A percentile compares a stretch with the other conserved stretches of the same genome.
Conservation (phyloP, 148 eudicot genomes). For the Spergularia bocconei region DNA sequence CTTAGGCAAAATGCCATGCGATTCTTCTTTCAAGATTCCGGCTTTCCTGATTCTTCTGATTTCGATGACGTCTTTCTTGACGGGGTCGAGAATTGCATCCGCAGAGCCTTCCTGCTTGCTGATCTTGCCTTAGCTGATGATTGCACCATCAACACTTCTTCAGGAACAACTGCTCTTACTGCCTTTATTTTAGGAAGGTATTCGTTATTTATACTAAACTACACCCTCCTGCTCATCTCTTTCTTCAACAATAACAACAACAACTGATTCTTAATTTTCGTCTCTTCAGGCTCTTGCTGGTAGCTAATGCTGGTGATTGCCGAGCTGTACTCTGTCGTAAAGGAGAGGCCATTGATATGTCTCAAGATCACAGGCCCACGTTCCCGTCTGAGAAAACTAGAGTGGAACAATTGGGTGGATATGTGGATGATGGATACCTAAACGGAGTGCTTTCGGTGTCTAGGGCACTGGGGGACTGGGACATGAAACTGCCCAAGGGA, state of each 20-base stretch:
- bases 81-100: constrained; percentile 53
- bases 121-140: constrained; percentile 77
- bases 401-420: constrained; percentile 67
- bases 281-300: constrained; percentile 61
- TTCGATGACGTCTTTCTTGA: constrained; percentile 47
- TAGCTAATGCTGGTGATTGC: constrained; percentile 84
- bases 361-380: constrained; percentile 76
- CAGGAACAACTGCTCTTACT: constrained; percentile 81
- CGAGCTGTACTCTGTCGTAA: constrained; percentile 82
- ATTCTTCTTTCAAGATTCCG: constrained; percentile 54
- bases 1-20: constrained; percentile 47
- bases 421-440: constrained; percentile 69
- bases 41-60: constrained; percentile 51
- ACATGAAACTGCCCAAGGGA: constrained; percentile 68
- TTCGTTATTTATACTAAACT: constrained; percentile 1
- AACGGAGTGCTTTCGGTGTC: constrained; percentile 75
- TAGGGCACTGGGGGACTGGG: constrained; percentile 86
- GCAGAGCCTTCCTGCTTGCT: constrained; percentile 60
- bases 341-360: constrained; percentile 81
- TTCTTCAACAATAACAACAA: background rate
- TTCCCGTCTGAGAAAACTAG: constrained; percentile 48
- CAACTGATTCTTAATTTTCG: background rate
- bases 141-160: constrained; percentile 47
- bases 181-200: constrained; percentile 80
- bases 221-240: background rate